A percentile compares a stretch with the other conserved stretches of the same genome.
phyloP scores from a whole-genome alignment of 768 basidiomycete species.

The Tephrocybe sp. region DNA sequence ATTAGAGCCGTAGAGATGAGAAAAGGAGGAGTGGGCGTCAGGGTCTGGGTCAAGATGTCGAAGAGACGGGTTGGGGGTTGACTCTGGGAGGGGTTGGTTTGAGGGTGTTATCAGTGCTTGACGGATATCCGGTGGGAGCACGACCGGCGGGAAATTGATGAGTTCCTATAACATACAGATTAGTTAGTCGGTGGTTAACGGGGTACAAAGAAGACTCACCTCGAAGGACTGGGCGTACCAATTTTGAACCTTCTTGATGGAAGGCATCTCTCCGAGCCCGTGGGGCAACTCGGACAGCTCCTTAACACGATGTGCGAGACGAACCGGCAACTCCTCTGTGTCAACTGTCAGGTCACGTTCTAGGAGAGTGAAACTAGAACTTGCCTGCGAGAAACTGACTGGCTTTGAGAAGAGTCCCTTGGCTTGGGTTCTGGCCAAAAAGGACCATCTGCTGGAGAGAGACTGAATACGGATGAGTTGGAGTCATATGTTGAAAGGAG shows the following conservation, averaged over 20 bases:
- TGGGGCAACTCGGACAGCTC: conserved; percentile 95
- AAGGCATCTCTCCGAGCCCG: conserved; percentile 86
- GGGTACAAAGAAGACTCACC: conserved; percentile 44
- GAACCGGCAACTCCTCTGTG: conserved; percentile 88
- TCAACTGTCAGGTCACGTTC: neutral
- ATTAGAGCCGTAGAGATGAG: conserved; percentile 5
- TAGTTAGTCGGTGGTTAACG: neutral
- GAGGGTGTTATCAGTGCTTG: conserved; percentile 55
- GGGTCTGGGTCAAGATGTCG: conserved; percentile 35
- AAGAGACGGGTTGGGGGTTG: conserved; percentile 77
- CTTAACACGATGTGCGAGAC: conserved; percentile 93
- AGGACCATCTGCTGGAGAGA: conserved; percentile 97
- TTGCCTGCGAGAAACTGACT: conserved; percentile 83
- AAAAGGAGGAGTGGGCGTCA: neutral
- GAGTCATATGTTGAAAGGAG: neutral
- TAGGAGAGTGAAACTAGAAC: conserved; percentile 2
- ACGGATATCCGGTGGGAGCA: conserved; percentile 63
- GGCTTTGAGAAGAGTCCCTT: conserved; percentile 91
- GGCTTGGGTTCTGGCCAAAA: conserved; percentile 94
- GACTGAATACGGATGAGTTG: conserved; percentile 40
- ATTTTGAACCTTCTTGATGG: conserved; percentile 91
- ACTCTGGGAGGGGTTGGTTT: conserved; percentile 59
- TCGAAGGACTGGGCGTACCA: conserved; percentile 99
- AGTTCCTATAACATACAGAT: conserved; percentile 61
- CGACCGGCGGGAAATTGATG: conserved; percentile 79